A percentile compares a stretch with the other conserved stretches of the same genome.
Evolutionary conservation across 306 rosid genomes (phyloP).

Genomic region (Vicia sativa): DNA sequence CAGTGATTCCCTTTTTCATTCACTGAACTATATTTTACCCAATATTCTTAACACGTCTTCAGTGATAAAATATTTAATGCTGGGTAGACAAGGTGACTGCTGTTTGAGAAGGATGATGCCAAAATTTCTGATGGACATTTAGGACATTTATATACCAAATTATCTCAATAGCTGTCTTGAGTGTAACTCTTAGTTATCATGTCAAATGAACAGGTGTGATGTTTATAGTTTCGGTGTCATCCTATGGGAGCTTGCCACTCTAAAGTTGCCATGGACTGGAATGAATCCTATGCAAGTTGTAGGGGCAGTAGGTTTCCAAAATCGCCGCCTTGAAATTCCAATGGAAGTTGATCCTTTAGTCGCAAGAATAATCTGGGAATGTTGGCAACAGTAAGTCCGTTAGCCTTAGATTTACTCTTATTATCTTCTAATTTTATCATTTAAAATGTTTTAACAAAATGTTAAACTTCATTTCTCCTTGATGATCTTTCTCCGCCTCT

Average conservation of each 20-base stretch:
- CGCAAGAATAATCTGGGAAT: slow-evolving; percentile 87
- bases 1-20: slow-evolving; percentile 1
- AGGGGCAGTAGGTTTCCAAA: slow-evolving; percentile 98
- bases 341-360: slow-evolving; percentile 91
- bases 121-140: not conserved
- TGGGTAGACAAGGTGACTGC: slow-evolving; percentile 31
- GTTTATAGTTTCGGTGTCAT: slow-evolving; percentile 98
- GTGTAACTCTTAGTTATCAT: slow-evolving; percentile 22
- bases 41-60: not conserved
- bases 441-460: slow-evolving; percentile 23
- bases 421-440: not conserved
- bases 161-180: slow-evolving; percentile 5
- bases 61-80: not conserved
- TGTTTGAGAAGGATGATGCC: slow-evolving; percentile 19
- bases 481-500: slow-evolving; percentile 18
- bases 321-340: slow-evolving; percentile 93
- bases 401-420: slow-evolving; percentile 28
- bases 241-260: slow-evolving; percentile 97
- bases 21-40: slow-evolving; percentile 9
- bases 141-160: not conserved
- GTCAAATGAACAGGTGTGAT: slow-evolving; percentile 75
- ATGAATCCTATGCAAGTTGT: slow-evolving; percentile 99
- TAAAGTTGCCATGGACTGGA: slow-evolving; percentile 92
- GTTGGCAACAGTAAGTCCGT: slow-evolving; percentile 95
- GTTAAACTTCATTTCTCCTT: slow-evolving; percentile 17